These are phyloP conservation scores for Heliocybe sulcata DNA, from an alignment of 1,284 basidiomycete genomes.

Conservation along the genomic window DNA sequence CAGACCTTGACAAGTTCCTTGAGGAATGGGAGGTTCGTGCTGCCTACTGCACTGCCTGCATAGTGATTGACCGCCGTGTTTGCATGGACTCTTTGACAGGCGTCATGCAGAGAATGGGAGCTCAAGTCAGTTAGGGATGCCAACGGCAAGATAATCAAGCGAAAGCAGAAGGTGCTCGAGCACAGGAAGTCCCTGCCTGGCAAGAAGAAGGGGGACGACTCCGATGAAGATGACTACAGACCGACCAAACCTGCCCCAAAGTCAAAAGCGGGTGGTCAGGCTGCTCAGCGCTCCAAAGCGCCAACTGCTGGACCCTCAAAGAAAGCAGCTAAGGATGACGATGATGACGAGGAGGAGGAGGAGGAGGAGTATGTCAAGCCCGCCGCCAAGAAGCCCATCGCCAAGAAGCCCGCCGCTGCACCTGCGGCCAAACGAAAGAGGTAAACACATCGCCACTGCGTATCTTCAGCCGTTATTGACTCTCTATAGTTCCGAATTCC, in stretches of 20 bases:
- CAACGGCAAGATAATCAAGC: conserved; percentile 59
- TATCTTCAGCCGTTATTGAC: conserved; percentile 11
- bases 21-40: conserved; percentile 75
- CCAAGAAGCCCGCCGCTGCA: conserved; percentile 14
- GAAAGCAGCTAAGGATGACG: conserved; percentile 3
- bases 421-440: conserved; percentile 45
- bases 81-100: conserved; percentile 35
- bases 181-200: conserved; percentile 63
- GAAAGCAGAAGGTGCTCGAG: conserved; percentile 71
- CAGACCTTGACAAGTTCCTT: conserved; percentile 83
- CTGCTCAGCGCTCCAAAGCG: conserved; percentile 18
- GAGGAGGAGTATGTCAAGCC: background rate
- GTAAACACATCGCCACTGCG: conserved; percentile 24
- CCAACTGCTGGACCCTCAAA: conserved; percentile 5
- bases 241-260: conserved; percentile 56
- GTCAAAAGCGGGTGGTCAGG: conserved; percentile 21
- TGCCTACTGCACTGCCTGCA: background rate
- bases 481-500: conserved; percentile 21
- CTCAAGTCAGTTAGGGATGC: conserved; percentile 45
- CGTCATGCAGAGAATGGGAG: conserved; percentile 48
- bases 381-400: background rate
- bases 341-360: conserved; percentile 15
- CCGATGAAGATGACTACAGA: conserved; percentile 64
- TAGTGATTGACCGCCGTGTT: conserved; percentile 1
- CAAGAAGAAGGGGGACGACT: conserved; percentile 38